phyloP scores from a whole-genome alignment of 2,329 filamentous ascomycete genomes.

The Aspergillus versicolor region DNA sequence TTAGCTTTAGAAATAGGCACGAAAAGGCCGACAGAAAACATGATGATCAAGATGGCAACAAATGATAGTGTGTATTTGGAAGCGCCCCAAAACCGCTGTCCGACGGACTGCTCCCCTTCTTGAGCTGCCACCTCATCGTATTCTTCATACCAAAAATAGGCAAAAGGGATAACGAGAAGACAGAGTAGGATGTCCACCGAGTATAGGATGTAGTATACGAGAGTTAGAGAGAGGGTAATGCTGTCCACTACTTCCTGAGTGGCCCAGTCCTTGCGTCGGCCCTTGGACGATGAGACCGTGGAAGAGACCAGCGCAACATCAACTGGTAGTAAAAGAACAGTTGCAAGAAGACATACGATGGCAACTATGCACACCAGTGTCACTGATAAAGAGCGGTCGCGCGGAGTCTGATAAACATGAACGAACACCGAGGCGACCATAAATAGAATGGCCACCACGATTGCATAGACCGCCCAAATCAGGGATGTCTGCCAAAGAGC shows the following conservation, averaged over 20 bases:
- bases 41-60: conserved; percentile 67
- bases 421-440: conserved; percentile 79
- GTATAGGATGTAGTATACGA: conserved; percentile 92
- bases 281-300: conserved; percentile 71
- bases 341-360: conserved; percentile 82
- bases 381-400: conserved; percentile 79
- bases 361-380: conserved; percentile 84
- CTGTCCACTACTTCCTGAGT: conserved; percentile 74
- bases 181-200: conserved; percentile 88
- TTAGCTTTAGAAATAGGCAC: conserved; percentile 73
- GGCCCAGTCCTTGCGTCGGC: conserved; percentile 92
- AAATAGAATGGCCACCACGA: conserved; percentile 75
- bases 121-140: conserved; percentile 89
- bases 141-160: conserved; percentile 98
- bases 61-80: conserved; percentile 90
- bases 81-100: conserved; percentile 74
- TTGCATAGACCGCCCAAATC: conserved; percentile 92
- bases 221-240: conserved; percentile 76
- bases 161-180: conserved; percentile 85
- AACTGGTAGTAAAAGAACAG: conserved; percentile 86
- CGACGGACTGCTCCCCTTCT: conserved; percentile 70
- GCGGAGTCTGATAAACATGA: conserved; percentile 85
- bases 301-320: conserved; percentile 94
- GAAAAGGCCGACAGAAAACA: conserved; percentile 94
- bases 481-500: conserved; percentile 79